These are phyloP conservation scores for Agarophyton chilense DNA, from an alignment of 23 red algal species.

Conservation along the genomic window DNA sequence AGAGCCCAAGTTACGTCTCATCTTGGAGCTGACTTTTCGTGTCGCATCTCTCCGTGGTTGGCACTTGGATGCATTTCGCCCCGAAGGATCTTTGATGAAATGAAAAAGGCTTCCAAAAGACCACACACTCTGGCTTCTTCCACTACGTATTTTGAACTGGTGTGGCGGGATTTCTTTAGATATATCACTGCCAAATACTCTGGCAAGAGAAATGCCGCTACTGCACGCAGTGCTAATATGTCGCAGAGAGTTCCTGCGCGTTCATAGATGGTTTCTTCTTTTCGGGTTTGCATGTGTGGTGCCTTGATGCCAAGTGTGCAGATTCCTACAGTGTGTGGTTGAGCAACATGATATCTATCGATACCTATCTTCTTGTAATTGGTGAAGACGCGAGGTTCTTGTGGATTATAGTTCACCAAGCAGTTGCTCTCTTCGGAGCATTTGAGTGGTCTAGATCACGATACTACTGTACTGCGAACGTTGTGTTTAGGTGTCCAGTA, in stretches of 20 bases:
- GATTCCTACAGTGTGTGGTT: not conserved
- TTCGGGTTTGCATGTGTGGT: not conserved
- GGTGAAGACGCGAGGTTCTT: not conserved
- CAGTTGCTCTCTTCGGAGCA: not conserved
- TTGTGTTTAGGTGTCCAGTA: no score
- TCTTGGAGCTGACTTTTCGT: conserved; percentile 97
- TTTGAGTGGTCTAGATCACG: not conserved
- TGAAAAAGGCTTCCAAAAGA: conserved; percentile 41
- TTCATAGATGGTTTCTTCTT: not conserved
- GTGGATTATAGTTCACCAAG: not conserved
- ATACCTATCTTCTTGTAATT: not conserved
- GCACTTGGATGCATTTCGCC: conserved; percentile 95
- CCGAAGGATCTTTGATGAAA: conserved; percentile 82
- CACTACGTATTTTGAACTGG: conserved; percentile 88
- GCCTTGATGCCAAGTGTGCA: not conserved
- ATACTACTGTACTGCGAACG: no score
- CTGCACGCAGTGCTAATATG: not conserved
- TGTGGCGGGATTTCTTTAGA: conserved; percentile 99
- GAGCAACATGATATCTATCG: not conserved
- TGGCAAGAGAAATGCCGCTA: conserved; percentile 35
- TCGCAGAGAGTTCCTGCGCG: not conserved
- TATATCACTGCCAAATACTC: conserved; percentile 92
- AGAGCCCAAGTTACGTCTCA: conserved; percentile 56
- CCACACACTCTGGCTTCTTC: conserved; percentile 23
- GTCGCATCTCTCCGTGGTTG: conserved; percentile 98